Percentiles rank a stretch among this genome's conserved stretches.
Evolutionary conservation across 2,329 filamentous ascomycete genomes (phyloP).

Genomic region (Fusarium pseudocircinatum): DNA sequence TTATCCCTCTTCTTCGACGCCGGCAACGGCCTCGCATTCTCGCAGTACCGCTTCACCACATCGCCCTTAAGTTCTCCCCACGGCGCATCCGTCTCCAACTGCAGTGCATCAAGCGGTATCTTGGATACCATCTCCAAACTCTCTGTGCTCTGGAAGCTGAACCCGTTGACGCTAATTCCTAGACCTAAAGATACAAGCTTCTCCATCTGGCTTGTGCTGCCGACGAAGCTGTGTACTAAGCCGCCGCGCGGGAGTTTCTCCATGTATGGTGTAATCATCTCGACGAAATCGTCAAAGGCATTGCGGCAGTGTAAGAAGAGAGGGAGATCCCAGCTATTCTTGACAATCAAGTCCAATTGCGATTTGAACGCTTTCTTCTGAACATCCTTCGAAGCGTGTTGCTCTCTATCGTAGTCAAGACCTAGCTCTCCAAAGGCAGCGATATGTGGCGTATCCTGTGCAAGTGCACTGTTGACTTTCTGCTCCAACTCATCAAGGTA

Average conservation of each 20-base stretch:
- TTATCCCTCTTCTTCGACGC: slow-evolving; percentile 60
- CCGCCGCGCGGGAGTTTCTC: slow-evolving; percentile 38
- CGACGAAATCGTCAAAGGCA: slow-evolving; percentile 42
- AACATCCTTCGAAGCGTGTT: slow-evolving; percentile 51
- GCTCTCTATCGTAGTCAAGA: slow-evolving; percentile 59
- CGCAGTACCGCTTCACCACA: slow-evolving; percentile 53
- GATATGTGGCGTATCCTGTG: slow-evolving; percentile 44
- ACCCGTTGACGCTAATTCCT: slow-evolving; percentile 56
- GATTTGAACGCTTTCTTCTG: slow-evolving; percentile 39
- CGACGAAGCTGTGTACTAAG: slow-evolving; percentile 43
- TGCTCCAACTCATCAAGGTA: slow-evolving; percentile 38
- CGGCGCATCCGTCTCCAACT: slow-evolving; percentile 43
- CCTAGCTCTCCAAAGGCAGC: slow-evolving; percentile 61
- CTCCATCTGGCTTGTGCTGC: slow-evolving; percentile 38
- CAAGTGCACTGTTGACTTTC: slow-evolving; percentile 39
- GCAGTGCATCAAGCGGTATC: slow-evolving; percentile 36
- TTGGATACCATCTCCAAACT: slow-evolving; percentile 39
- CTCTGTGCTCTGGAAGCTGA: slow-evolving; percentile 49
- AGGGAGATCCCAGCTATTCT: slow-evolving; percentile 38
- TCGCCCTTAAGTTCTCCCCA: slow-evolving; percentile 43
- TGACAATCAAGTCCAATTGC: slow-evolving; percentile 40
- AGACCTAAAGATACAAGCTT: slow-evolving; percentile 36
- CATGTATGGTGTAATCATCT: slow-evolving; percentile 52
- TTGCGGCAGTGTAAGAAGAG: slow-evolving; percentile 42
- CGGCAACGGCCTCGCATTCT: slow-evolving; percentile 50